A percentile compares a stretch with the other conserved stretches of the same genome.
These are phyloP conservation scores for Venturia effusa DNA, from an alignment of 2,329 filamentous ascomycete species.

Conservation along the genomic window DNA sequence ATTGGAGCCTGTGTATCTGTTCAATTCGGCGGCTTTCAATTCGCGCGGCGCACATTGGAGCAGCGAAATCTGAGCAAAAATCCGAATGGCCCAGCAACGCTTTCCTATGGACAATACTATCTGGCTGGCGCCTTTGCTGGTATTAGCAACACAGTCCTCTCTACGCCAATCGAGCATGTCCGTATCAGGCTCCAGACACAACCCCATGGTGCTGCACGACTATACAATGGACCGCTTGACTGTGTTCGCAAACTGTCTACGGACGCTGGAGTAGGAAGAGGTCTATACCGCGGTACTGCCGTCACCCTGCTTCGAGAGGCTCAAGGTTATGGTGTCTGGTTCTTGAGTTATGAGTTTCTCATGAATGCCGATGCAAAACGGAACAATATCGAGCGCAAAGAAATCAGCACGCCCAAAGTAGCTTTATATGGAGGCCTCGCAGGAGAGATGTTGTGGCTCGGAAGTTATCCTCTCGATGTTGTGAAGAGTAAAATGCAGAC, in stretches of 20 bases:
- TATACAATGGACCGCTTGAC: slow-evolving; percentile 80
- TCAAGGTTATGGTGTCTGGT: slow-evolving; percentile 93
- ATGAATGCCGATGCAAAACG: slow-evolving; percentile 83
- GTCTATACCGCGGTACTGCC: slow-evolving; percentile 75
- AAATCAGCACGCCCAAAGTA: slow-evolving; percentile 75
- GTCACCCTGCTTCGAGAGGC: slow-evolving; percentile 85
- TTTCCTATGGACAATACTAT: slow-evolving; percentile 83
- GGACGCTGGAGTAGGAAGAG: slow-evolving; percentile 56
- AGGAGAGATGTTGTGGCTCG: slow-evolving; percentile 86
- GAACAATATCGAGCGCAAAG: slow-evolving; percentile 62
- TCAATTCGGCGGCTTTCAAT: slow-evolving; percentile 95
- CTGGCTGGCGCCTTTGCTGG: slow-evolving; percentile 85
- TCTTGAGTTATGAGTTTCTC: slow-evolving; percentile 86
- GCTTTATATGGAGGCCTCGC: slow-evolving; percentile 88
- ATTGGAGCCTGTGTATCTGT: slow-evolving; percentile 98
- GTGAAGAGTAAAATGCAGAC: slow-evolving; percentile 99
- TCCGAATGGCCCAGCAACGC: slow-evolving; percentile 30
- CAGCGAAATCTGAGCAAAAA: slow-evolving; percentile 48
- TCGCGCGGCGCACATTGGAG: slow-evolving; percentile 79
- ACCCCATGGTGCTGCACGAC: slow-evolving; percentile 62
- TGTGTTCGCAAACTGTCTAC: slow-evolving; percentile 72
- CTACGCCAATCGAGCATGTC: slow-evolving; percentile 90
- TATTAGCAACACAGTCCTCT: slow-evolving; percentile 78
- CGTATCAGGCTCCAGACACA: slow-evolving; percentile 94
- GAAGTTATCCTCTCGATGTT: slow-evolving; percentile 91